Percentiles rank a stretch among this genome's conserved stretches.
Conservation (phyloP, 306 rosid genomes). For the Malus sylvestris region DNA sequence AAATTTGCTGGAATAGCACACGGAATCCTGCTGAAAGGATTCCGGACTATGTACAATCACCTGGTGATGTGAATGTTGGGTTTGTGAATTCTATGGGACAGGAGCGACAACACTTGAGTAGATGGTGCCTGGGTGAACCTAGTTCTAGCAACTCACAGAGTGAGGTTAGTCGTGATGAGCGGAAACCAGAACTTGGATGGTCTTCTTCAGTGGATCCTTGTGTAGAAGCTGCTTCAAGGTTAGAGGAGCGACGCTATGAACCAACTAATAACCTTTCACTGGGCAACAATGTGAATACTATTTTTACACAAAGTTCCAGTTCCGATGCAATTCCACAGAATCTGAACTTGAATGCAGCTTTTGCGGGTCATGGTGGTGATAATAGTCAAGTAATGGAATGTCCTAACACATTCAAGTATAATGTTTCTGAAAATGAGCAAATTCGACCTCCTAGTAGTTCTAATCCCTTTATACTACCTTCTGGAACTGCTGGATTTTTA, state of each 20-base stretch:
- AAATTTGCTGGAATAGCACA: constrained; percentile 58
- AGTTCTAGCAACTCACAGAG: constrained; percentile 60
- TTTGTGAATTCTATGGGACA: constrained; percentile 47
- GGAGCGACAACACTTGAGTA: constrained; percentile 51
- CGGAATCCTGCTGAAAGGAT: constrained; percentile 52
- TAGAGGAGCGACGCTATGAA: constrained; percentile 46
- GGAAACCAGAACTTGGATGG: constrained; percentile 67
- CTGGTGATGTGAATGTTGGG: constrained; percentile 48
- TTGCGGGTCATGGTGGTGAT: constrained; percentile 33
- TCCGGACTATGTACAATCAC: constrained; percentile 49
- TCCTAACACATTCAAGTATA: constrained; percentile 49
- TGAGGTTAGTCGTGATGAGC: constrained; percentile 44
- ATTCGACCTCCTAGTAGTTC: constrained; percentile 36
- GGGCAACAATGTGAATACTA: constrained; percentile 43
- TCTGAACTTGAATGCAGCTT: constrained; percentile 61
- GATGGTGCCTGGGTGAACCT: constrained; percentile 87
- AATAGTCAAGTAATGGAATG: constrained; percentile 38
- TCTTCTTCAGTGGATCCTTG: constrained; percentile 45
- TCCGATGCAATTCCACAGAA: constrained; percentile 39
- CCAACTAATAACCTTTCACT: constrained; percentile 43
- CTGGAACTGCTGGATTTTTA: constrained; percentile 40
- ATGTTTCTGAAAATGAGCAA: constrained; percentile 47
- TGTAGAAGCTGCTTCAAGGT: constrained; percentile 44
- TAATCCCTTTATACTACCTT: constrained; percentile 52
- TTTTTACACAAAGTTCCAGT: constrained; percentile 46